phyloP scores from a whole-genome alignment of 2,329 filamentous ascomycete genomes.

The Hypoxylon sp. region DNA sequence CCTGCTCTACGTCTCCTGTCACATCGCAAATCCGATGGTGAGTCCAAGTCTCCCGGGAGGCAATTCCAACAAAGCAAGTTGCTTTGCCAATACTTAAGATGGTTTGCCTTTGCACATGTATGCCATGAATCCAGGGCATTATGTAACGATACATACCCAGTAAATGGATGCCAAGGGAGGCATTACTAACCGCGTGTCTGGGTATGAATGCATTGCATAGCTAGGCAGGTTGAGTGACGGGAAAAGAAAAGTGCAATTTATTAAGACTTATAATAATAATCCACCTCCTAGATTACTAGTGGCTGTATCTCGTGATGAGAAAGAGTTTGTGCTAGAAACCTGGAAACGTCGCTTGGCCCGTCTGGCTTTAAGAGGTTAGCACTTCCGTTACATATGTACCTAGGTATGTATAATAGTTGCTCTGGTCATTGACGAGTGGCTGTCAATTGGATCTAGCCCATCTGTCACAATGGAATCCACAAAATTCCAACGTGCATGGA shows the following conservation, averaged over 20 bases:
- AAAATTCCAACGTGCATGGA: constrained; percentile 35
- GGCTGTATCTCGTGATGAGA: constrained; percentile 21
- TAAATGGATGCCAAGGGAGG: constrained; percentile 8
- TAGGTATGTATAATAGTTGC: constrained; percentile 11
- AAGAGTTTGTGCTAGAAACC: constrained; percentile 15
- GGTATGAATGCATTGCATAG: constrained; percentile 2
- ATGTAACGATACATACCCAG: constrained; percentile 10
- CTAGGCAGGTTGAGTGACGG: not conserved
- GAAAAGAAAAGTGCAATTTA: not conserved
- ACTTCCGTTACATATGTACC: constrained; percentile 5
- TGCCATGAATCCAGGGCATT: constrained; percentile 2
- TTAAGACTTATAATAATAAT: constrained; percentile 2
- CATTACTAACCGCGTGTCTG: constrained; percentile 8
- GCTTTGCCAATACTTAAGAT: constrained; percentile 6
- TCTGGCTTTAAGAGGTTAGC: constrained; percentile 23
- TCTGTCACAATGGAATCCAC: constrained; percentile 11
- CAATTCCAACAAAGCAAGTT: not conserved
- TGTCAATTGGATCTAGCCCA: constrained; percentile 23
- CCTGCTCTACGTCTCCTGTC: not conserved
- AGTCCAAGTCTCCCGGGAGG: not conserved
- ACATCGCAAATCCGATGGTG: not conserved
- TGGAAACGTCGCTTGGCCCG: constrained; percentile 8
- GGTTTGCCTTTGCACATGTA: constrained; percentile 1
- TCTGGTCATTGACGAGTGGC: constrained; percentile 10
- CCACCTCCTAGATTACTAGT: constrained; percentile 13